Base-by-base conservation (phyloP, 345 rosid genomes). In the Melaleuca quinquenervia region DNA sequence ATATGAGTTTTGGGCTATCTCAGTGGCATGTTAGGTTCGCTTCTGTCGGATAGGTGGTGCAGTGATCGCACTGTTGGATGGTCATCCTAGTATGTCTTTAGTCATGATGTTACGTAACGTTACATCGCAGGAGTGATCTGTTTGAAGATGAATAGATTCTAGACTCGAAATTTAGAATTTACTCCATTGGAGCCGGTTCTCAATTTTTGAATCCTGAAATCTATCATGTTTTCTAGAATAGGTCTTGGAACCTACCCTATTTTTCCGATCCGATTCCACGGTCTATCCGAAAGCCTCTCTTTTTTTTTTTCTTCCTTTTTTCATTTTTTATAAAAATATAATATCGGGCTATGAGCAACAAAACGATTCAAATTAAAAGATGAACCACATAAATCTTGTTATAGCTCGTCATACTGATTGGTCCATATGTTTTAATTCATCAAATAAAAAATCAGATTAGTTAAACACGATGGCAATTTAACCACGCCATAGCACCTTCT, bases 241-340 rank as follows among this genome's bases (percentile, higher is more conserved):
- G 2, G 24, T 6, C 6, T 5, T 24, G 6, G 11, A 56, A 26
- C 26, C 6, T 56, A 26, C 7, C 29, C 1, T 9, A 24, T 56
- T 56, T 56, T 26, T 56, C 5, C 5, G 2, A 56, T 56, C 14
- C 3, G 29, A 56, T 56, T 26, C 1, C 3, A 2, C 9, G 2
- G 0, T 11, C 7, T 56, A 56, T 6, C 0, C 0, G 1, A 56
- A 2, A 56, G 24, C 24, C 6, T 55, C 1, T 56, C 11, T 56
- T 55, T 56, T 50, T 4, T 24, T 0, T 24, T 55, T 1, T 22
- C 11, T 24, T 21, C 2, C 9, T 56, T 56, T 5, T 24, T 55
- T 56, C 0, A 10, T 24, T 24, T 55, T 55, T 24, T 24, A 56
- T 8, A 26, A 6, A 2, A 56, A 56, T 10, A 12, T 56, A 10